phyloP scores from a whole-genome alignment of 495 filamentous ascomycete genomes.

The Penicillium taxi region DNA sequence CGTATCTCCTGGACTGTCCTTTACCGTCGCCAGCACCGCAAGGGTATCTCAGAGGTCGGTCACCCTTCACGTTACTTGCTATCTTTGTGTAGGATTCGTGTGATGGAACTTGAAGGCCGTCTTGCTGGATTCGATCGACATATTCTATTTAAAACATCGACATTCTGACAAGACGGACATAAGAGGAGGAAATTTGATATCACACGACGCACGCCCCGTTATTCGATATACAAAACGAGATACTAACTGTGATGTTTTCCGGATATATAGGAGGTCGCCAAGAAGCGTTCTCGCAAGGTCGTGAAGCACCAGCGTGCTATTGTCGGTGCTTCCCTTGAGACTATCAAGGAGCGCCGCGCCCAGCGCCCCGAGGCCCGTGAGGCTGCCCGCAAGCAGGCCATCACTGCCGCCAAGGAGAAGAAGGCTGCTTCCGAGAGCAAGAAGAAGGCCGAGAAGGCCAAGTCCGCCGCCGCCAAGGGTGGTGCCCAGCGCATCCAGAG shows the following conservation, averaged over 20 bases:
- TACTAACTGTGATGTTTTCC: conserved; percentile 36
- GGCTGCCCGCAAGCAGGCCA: conserved; percentile 83
- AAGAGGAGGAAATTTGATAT: conserved; percentile 13
- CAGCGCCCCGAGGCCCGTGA: conserved; percentile 89
- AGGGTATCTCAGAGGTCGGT: conserved; percentile 99
- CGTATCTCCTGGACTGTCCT: conserved; percentile 98
- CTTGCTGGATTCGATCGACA: background rate
- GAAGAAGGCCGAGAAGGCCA: conserved; percentile 99
- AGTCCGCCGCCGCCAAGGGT: conserved; percentile 71
- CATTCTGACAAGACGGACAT: too few relatives aligned
- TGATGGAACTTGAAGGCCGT: background rate
- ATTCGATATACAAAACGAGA: conserved; percentile 2
- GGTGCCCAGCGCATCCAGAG: conserved; percentile 69
- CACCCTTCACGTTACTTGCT: conserved; percentile 18
- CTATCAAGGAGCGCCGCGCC: conserved; percentile 97
- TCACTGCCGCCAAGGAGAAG: conserved; percentile 97
- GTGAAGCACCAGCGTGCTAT: conserved; percentile 98
- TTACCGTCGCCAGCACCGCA: conserved; percentile 96
- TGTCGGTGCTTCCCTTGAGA: conserved; percentile 96
- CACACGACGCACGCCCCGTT: background rate
- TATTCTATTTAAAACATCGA: too few relatives aligned
- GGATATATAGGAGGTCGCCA: conserved; percentile 81
- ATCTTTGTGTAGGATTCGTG: conserved; percentile 11
- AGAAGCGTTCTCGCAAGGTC: conserved; percentile 97
- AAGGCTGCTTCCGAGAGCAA: conserved; percentile 72